phyloP scores from a whole-genome alignment of 495 filamentous ascomycete species.

The Podospora comata region DNA sequence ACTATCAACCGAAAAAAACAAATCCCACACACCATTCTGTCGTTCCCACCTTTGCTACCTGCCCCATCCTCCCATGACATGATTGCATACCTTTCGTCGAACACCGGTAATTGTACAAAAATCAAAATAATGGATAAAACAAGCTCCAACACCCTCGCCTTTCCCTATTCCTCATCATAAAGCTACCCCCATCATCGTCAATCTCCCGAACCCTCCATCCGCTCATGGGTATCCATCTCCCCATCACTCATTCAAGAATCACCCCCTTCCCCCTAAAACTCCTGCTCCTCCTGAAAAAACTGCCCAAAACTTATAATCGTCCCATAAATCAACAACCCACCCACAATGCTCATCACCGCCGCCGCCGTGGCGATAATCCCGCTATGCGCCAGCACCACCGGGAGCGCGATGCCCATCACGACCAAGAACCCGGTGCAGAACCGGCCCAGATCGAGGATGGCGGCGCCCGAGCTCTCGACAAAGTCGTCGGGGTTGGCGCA shows the following conservation, averaged over 20 bases:
- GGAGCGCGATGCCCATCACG: slow-evolving; percentile 97
- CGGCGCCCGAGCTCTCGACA: slow-evolving; percentile 77
- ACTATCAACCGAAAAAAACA: neutral
- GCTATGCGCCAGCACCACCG: slow-evolving; percentile 82
- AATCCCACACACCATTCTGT: neutral
- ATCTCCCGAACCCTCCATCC: neutral
- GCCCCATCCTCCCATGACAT: neutral
- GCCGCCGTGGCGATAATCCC: slow-evolving; percentile 74
- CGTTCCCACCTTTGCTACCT: neutral
- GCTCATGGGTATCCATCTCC: neutral
- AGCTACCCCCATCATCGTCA: neutral
- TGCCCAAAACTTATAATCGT: slow-evolving; percentile 96
- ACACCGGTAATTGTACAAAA: neutral
- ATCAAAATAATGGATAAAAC: neutral
- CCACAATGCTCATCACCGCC: slow-evolving; percentile 92
- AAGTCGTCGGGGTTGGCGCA: slow-evolving; percentile 96
- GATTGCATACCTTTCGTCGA: neutral
- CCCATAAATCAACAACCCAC: slow-evolving; percentile 91
- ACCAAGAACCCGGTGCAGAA: slow-evolving; percentile 96
- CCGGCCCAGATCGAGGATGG: slow-evolving; percentile 82
- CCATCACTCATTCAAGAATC: neutral
- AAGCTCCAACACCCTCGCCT: neutral
- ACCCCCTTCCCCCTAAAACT: slow-evolving; percentile 49
- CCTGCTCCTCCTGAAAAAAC: slow-evolving; percentile 97
- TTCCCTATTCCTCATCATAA: neutral